Percentiles rank a stretch among this genome's conserved stretches.
phyloP scores from a whole-genome alignment of 305 asterid genomes.

The Ruellia speciosa region DNA sequence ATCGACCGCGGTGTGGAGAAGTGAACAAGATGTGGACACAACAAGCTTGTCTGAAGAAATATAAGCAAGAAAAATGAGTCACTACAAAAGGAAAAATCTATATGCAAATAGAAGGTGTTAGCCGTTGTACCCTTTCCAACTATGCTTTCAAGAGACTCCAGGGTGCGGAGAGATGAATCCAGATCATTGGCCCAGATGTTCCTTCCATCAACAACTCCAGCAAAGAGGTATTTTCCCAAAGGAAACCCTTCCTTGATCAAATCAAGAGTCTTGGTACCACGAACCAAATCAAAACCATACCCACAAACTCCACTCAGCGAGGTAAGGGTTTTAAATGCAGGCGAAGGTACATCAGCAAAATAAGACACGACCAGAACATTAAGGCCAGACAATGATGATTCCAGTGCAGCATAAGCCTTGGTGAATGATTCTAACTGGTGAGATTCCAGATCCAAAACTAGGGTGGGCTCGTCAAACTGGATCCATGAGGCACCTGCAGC shows the following conservation, averaged over 20 bases:
- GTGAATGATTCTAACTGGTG: conserved; percentile 79
- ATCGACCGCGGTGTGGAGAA: conserved; percentile 92
- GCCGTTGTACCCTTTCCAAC: conserved; percentile 72
- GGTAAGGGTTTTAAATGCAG: conserved; percentile 68
- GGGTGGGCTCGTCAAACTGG: conserved; percentile 91
- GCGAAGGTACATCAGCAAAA: conserved; percentile 80
- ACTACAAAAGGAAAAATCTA: conserved; percentile 12
- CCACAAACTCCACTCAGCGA: conserved; percentile 59
- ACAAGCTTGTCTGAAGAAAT: conserved; percentile 68
- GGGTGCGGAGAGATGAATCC: conserved; percentile 49
- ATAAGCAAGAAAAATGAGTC: conserved; percentile 8
- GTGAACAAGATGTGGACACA: conserved; percentile 80
- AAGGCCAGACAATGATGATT: conserved; percentile 63
- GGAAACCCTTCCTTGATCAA: conserved; percentile 76
- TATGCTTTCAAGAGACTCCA: conserved; percentile 63
- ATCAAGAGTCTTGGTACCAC: conserved; percentile 73
- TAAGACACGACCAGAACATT: conserved; percentile 64
- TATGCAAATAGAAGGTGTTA: conserved; percentile 2
- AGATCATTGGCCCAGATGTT: conserved; percentile 96
- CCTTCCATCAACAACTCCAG: conserved; percentile 95
- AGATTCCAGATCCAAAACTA: conserved; percentile 78
- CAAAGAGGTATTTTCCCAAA: conserved; percentile 74
- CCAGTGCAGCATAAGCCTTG: conserved; percentile 68
- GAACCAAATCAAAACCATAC: conserved; percentile 82
- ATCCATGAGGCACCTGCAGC: conserved; percentile 93